A percentile compares a stretch with the other conserved stretches of the same genome.
These are phyloP conservation scores for Aspergillus viridinutans DNA, from an alignment of 2,329 filamentous ascomycete genomes.

Conservation along the genomic window DNA sequence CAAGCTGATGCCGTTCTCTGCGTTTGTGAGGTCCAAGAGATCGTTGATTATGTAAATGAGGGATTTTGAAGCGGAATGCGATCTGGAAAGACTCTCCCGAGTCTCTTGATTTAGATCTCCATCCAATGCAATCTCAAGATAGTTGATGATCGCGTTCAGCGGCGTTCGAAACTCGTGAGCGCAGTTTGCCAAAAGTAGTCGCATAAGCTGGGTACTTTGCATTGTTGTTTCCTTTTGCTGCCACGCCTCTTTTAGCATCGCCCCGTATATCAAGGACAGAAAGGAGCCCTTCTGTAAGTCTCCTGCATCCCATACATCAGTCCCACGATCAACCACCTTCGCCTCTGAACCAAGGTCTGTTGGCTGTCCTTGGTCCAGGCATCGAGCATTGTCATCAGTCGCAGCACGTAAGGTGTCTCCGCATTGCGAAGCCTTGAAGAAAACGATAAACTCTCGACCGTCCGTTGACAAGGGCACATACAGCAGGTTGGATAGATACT, in stretches of 20 bases:
- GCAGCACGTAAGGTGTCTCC: conserved; percentile 70
- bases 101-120: conserved; percentile 75
- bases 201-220: conserved; percentile 75
- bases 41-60: conserved; percentile 94
- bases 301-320: conserved; percentile 74
- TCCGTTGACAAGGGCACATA: conserved; percentile 74
- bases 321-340: conserved; percentile 69
- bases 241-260: conserved; percentile 83
- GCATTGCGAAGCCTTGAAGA: conserved; percentile 74
- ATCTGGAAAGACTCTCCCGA: conserved; percentile 75
- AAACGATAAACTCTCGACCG: conserved; percentile 82
- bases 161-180: conserved; percentile 90
- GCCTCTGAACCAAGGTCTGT: conserved; percentile 75
- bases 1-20: conserved; percentile 73
- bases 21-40: conserved; percentile 80
- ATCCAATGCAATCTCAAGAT: conserved; percentile 85
- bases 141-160: conserved; percentile 91
- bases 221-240: conserved; percentile 81
- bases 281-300: conserved; percentile 86
- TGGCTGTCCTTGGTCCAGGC: conserved; percentile 77
- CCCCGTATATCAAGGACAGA: conserved; percentile 80
- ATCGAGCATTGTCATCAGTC: conserved; percentile 72
- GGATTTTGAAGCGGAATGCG: conserved; percentile 87
- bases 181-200: conserved; percentile 76
- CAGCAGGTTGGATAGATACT: conserved; percentile 70